A percentile compares a stretch with the other conserved stretches of the same genome.
Conservation (phyloP, 352 stramenopile genomes). For the Pythium aquatile region DNA sequence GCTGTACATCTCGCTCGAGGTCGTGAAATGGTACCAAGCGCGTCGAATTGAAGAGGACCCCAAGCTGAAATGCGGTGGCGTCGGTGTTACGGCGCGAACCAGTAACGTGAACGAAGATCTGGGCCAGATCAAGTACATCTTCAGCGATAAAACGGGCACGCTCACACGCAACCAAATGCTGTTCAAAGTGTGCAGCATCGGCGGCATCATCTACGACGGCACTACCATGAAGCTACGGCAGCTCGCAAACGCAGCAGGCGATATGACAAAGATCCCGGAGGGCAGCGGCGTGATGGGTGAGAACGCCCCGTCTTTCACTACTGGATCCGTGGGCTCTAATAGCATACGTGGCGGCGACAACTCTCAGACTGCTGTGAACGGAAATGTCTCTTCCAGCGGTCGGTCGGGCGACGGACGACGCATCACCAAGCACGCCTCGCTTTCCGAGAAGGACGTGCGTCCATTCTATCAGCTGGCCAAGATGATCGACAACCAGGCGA, state of each 20-base stretch:
- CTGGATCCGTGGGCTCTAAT: slow-evolving; percentile 20
- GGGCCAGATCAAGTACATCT: slow-evolving; percentile 99
- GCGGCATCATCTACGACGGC: slow-evolving; percentile 88
- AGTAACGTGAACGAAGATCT: slow-evolving; percentile 95
- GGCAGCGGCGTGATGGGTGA: background rate
- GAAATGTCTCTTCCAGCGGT: background rate
- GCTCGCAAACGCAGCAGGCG: slow-evolving; percentile 31
- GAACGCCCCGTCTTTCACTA: slow-evolving; percentile 10
- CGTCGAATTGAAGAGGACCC: slow-evolving; percentile 89
- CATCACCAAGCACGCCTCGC: slow-evolving; percentile 39
- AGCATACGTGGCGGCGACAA: slow-evolving; percentile 13
- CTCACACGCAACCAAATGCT: slow-evolving; percentile 99
- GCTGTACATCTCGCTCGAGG: slow-evolving; percentile 97
- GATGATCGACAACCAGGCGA: slow-evolving; percentile 58
- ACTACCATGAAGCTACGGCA: slow-evolving; percentile 53
- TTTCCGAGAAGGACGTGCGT: slow-evolving; percentile 70
- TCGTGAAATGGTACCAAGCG: slow-evolving; percentile 95
- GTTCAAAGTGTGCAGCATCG: slow-evolving; percentile 93
- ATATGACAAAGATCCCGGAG: slow-evolving; percentile 11
- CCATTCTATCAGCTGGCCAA: slow-evolving; percentile 65
- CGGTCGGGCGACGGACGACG: slow-evolving; percentile 28
- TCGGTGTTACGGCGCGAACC: slow-evolving; percentile 83
- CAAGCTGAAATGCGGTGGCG: slow-evolving; percentile 51
- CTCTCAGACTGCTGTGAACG: slow-evolving; percentile 2
- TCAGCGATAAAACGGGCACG: slow-evolving; percentile 99